phyloP scores from a whole-genome alignment of 352 stramenopile species.

The Globisporangium carolinianum region DNA sequence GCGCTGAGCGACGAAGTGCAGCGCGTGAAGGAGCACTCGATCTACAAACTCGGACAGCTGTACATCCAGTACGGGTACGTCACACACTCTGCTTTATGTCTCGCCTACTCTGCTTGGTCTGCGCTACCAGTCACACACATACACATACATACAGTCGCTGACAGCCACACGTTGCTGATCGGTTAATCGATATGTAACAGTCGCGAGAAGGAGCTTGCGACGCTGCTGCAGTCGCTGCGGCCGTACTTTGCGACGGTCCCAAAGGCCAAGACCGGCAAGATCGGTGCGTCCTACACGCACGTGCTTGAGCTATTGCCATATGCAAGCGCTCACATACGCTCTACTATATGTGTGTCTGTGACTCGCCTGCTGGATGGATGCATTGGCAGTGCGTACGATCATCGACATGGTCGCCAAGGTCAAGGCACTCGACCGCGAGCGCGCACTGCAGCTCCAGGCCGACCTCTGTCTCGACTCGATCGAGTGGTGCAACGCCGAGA shows the following conservation, averaged over 20 bases:
- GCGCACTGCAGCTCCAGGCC: conserved; percentile 91
- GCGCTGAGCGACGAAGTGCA: conserved; percentile 66
- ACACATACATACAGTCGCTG: too few species aligned
- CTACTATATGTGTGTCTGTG: neutral
- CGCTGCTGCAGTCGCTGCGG: conserved; percentile 82
- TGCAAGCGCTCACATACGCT: neutral
- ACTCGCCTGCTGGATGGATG: neutral
- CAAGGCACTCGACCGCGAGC: conserved; percentile 77
- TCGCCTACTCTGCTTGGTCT: neutral
- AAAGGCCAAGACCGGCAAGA: conserved; percentile 98
- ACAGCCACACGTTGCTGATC: too few species aligned
- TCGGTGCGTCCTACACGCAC: conserved; percentile 47
- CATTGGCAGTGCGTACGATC: conserved; percentile 88
- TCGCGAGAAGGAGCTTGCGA: conserved; percentile 81
- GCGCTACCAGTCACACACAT: neutral
- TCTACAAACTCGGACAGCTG: conserved; percentile 93
- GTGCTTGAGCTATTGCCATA: too few species aligned
- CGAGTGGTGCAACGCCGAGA: conserved; percentile 90
- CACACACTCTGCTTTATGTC: neutral
- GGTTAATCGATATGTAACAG: neutral
- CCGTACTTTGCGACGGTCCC: conserved; percentile 94
- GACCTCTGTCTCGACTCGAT: conserved; percentile 96
- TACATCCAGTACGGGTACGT: conserved; percentile 84
- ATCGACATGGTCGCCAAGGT: conserved; percentile 96
- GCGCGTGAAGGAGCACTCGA: conserved; percentile 92